Evolutionary conservation across 2,329 filamentous ascomycete genomes (phyloP), one percentile per base, ranked within the genome.

Genomic region (Scleromitrula shiraiana): DNA sequence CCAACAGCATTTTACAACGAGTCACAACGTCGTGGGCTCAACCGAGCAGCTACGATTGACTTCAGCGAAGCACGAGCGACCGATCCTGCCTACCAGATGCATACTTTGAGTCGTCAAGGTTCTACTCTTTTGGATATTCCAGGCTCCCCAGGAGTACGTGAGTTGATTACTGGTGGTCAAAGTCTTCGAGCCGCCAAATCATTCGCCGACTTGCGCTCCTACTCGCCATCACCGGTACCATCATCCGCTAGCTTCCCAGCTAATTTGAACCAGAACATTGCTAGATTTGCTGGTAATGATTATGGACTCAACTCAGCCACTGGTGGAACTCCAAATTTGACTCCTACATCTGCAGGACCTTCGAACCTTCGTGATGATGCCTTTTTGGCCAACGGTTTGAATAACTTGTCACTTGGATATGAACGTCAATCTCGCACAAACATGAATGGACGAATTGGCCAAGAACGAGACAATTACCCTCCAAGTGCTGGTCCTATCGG

Each of bases 41-140:
- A 89, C 70, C 84, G 93, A 53, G 90, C 93, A 14, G 93, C 93
- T n/a, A 97, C 93, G 2, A 95, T 94, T 56, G 93, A 97, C 67
- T 97, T 97, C 67, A 89, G 87, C 56, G 85, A 89, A 53, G 80
- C 86, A 43, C 78, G 86, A 46, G 83, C 85, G 19, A 69, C 76
- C 17, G 71, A 70, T 26, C 82, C 82, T 17, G 75, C 74, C 41
- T 81, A 78, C 56, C 84, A 84, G 56, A 91, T 89, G 56, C 82
- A 82, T 59, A 78, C 85, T 2, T 77, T 95, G 50, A 83, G 86
- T 19, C 82, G 91, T 54, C 88, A 91, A 57, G 83, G 84, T 23
- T 87, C 86, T 10, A 78, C 76, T 24, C 89, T 90, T n/a, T 73
- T 97, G 30, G 86, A 90, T 63, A 81, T 93, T 50, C 82, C 90